These are phyloP conservation scores for Dillenia suffruticosa DNA, from an alignment of 164 flowering plant genomes.

Conservation along the genomic window DNA sequence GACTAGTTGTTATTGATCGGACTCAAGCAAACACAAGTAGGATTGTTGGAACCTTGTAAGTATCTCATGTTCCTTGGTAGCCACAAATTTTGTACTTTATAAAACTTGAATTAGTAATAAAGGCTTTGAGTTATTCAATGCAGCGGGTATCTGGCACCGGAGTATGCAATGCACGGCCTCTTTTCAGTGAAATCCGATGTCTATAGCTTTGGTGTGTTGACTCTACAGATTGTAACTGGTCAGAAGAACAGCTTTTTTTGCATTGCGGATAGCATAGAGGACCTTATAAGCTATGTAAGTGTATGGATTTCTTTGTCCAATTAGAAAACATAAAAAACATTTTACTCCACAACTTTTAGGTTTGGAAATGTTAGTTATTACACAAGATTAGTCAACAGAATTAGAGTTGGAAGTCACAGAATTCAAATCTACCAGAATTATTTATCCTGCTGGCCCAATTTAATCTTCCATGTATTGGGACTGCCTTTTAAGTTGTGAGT, in stretches of 20 bases:
- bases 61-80: not conserved
- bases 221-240: constrained; percentile 35
- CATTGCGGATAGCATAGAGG: not conserved
- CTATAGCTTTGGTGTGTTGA: constrained; percentile 44
- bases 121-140: not conserved
- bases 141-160: constrained; percentile 47
- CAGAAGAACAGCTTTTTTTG: constrained; percentile 26
- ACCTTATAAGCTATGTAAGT: no score
- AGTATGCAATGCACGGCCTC: constrained; percentile 40
- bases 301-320: no score
- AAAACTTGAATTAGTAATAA: not conserved
- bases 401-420: no score
- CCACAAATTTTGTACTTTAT: no score
- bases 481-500: no score
- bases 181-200: constrained; percentile 43
- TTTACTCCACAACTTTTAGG: no score
- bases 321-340: not conserved
- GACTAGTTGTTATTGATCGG: constrained; percentile 29
- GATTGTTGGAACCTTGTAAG: constrained; percentile 43
- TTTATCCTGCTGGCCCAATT: no score
- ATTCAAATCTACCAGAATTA: no score
- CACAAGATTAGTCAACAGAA: no score
- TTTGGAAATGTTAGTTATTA: no score
- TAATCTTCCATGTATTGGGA: no score
- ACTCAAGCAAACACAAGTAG: constrained; percentile 32